Evolutionary conservation across 2,329 filamentous ascomycete species (phyloP).

Genomic region (Drechslerella dactyloides): DNA sequence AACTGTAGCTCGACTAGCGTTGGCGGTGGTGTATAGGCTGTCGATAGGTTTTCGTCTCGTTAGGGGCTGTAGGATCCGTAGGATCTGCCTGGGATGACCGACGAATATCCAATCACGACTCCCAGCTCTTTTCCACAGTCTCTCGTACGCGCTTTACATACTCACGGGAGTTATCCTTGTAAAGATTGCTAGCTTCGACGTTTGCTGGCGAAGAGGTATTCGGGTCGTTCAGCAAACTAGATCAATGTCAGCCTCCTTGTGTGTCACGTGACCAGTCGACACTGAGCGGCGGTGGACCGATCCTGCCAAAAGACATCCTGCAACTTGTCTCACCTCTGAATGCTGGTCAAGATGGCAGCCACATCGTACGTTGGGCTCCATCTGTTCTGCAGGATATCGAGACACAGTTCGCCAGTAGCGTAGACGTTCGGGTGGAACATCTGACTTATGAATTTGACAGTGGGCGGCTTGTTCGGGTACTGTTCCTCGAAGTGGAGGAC

Average conservation of each 20-base stretch:
- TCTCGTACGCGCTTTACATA: constrained; percentile 94
- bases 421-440: constrained; percentile 99
- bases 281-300: constrained; percentile 7
- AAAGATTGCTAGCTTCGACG: constrained; percentile 95
- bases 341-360: constrained; percentile 93
- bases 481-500: constrained; percentile 99
- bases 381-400: constrained; percentile 95
- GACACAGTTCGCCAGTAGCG: constrained; percentile 90
- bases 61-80: no score
- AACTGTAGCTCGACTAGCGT: no score
- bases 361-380: constrained; percentile 99
- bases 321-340: constrained; percentile 75
- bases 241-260: constrained; percentile 10
- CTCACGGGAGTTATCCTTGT: constrained; percentile 97
- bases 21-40: no score
- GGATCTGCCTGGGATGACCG: no score
- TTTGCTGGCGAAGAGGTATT: constrained; percentile 99
- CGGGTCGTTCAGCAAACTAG: constrained; percentile 90
- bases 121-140: constrained; percentile 99
- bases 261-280: constrained; percentile 28
- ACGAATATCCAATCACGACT: constrained; percentile 58
- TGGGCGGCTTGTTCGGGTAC: constrained; percentile 96
- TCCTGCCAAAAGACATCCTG: background rate
- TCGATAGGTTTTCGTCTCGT: no score
- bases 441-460: constrained; percentile 96